Conservation (phyloP, 441 rosid genomes). For the Macaranga tanarius region DNA sequence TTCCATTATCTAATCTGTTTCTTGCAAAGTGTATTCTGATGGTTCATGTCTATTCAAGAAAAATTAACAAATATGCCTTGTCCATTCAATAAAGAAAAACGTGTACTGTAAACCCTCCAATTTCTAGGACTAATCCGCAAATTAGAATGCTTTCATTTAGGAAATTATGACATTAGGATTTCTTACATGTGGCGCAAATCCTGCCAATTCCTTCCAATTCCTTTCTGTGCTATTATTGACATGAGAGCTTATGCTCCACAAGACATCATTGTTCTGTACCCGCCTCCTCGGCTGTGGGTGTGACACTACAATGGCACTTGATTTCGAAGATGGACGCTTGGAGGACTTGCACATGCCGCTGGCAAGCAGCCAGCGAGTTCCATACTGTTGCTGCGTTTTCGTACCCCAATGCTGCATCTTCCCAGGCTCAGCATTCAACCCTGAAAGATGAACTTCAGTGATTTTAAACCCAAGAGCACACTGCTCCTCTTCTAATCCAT, state of each 20-base stretch:
- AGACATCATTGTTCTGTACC: conserved; percentile 28
- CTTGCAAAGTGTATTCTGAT: too few relatives aligned
- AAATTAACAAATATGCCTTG: neutral
- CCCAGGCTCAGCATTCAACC: conserved; percentile 45
- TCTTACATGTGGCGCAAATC: conserved; percentile 39
- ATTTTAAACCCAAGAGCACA: conserved; percentile 42
- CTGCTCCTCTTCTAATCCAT: neutral
- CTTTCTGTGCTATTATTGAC: conserved; percentile 23
- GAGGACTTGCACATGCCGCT: conserved; percentile 49
- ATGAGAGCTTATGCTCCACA: conserved; percentile 66
- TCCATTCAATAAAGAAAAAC: neutral
- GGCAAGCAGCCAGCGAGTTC: conserved; percentile 65
- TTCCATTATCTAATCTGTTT: neutral
- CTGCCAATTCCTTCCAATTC: conserved; percentile 30
- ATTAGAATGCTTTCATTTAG: conserved; percentile 27
- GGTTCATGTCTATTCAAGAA: neutral
- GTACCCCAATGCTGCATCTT: conserved; percentile 47
- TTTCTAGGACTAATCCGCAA: neutral
- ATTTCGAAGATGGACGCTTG: conserved; percentile 36
- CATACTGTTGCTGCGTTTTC: conserved; percentile 54
- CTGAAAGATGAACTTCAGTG: conserved; percentile 52
- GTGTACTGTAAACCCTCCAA: neutral
- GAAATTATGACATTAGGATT: conserved; percentile 50
- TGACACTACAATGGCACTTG: conserved; percentile 44
- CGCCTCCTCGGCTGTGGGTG: conserved; percentile 29